phyloP scores from a whole-genome alignment of 306 rosid genomes.

The Quercus rubra region DNA sequence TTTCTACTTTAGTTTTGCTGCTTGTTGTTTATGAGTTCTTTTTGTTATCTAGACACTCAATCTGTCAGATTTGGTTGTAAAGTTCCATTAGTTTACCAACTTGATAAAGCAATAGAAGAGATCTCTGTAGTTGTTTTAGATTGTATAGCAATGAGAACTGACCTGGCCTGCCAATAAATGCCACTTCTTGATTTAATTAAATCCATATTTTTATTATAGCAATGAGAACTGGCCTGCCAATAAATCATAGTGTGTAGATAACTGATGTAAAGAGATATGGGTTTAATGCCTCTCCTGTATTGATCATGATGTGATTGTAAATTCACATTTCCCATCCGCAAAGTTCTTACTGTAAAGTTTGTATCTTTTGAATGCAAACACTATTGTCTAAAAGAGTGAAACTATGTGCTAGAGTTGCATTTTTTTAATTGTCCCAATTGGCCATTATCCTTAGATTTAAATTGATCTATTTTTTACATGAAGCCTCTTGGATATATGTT shows the following conservation, averaged over 20 bases:
- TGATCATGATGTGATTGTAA: background rate
- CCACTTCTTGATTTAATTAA: background rate
- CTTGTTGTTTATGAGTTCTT: background rate
- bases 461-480: background rate
- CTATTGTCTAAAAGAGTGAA: background rate
- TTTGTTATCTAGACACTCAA: background rate
- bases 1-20: background rate
- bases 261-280: background rate
- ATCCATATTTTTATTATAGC: background rate
- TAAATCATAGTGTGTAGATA: background rate
- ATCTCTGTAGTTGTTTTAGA: background rate
- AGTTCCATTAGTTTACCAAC: slow-evolving; percentile 19
- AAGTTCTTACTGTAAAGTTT: background rate
- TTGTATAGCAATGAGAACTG: no score
- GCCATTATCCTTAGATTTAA: background rate
- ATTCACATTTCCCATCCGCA: background rate
- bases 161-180: background rate
- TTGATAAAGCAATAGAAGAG: slow-evolving; percentile 4
- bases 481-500: background rate
- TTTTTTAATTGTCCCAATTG: background rate
- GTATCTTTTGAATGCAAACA: background rate
- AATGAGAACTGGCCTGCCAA: background rate
- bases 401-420: background rate
- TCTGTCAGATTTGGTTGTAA: slow-evolving; percentile 11
- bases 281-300: background rate